phyloP scores from a whole-genome alignment of 129 eudicot genomes.

The Arctium lappa region DNA sequence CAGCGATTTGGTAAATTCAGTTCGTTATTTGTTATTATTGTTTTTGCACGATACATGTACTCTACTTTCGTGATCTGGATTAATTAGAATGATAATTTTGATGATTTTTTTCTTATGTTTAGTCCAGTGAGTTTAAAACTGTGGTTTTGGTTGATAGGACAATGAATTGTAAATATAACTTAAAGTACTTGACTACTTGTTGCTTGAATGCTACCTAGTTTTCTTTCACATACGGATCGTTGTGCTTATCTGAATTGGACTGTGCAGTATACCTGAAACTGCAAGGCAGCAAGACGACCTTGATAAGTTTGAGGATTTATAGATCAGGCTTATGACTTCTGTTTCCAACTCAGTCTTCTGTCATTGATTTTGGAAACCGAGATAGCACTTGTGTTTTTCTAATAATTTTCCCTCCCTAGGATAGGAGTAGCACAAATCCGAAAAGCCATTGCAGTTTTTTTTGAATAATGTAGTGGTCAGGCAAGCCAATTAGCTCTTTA shows the following conservation, averaged over 20 bases:
- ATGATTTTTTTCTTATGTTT: neutral
- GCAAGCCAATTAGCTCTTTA: neutral
- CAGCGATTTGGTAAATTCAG: constrained; percentile 70
- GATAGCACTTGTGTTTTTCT: neutral
- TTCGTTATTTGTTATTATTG: neutral
- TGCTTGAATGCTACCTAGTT: constrained; percentile 2
- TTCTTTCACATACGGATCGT: neutral
- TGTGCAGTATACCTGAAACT: neutral
- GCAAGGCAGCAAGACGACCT: neutral
- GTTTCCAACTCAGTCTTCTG: neutral
- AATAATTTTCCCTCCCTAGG: neutral
- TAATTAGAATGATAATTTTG: neutral
- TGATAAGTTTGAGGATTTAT: neutral
- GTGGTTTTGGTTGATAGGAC: constrained; percentile 4
- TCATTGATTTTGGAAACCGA: neutral
- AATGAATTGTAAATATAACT: neutral
- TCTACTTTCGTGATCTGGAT: neutral
- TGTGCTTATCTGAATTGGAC: neutral
- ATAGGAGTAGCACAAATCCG: neutral
- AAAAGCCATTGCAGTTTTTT: neutral
- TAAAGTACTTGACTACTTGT: neutral
- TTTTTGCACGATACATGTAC: neutral
- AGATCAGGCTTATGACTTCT: constrained; percentile 6
- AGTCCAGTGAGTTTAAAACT: neutral
- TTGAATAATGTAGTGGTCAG: neutral